Evolutionary conservation across 208 protist genomes (phyloP), one percentile per base, ranked within the genome.

Genomic region (Trypanosoma vivax): DNA sequence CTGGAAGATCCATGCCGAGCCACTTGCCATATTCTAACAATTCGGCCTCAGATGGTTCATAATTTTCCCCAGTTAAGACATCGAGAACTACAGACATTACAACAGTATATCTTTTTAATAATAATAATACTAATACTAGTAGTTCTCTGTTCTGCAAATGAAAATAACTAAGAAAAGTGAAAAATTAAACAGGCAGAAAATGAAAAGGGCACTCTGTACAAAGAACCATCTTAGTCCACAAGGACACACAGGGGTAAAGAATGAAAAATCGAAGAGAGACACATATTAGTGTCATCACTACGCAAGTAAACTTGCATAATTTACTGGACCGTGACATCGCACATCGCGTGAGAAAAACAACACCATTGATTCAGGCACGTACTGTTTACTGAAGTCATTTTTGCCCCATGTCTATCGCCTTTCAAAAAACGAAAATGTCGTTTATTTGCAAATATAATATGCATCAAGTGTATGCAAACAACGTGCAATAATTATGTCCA

Each of bases 21-120:
- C 90, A 98, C 40, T 94, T 91, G 6, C 88, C 95, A 53, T 97
- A 97, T 59, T 97, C 86, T 14, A 86, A 30, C 56, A 96, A 82
- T 58, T 97, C 90, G 1, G 69, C 65, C 55, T 95, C 67, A 9
- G 92, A 92, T n/a, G 94, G 94, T 51, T 97, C 92, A 66, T 97
- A 96, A 42, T 84, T 81, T 3, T 70, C 73, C 50, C 83, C 70
- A 9, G 74, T 60, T 39, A 92, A 68, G 14, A 79, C 76, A 31
- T 97, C 87, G 13, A 97, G 60, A 31, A 96, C 73, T 21, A 89
- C 73, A 13, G 86, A 88, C 81, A 90, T 93, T 29, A 23, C 24
- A 58, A n/a, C n/a, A n/a, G n/a, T n/a, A n/a, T n/a, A n/a, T n/a
- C n/a, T n/a, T n/a, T 24, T 57, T 11, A 18, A 53, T 21, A 52